phyloP scores from a whole-genome alignment of 1,284 basidiomycete species.

The Boletus mariae region DNA sequence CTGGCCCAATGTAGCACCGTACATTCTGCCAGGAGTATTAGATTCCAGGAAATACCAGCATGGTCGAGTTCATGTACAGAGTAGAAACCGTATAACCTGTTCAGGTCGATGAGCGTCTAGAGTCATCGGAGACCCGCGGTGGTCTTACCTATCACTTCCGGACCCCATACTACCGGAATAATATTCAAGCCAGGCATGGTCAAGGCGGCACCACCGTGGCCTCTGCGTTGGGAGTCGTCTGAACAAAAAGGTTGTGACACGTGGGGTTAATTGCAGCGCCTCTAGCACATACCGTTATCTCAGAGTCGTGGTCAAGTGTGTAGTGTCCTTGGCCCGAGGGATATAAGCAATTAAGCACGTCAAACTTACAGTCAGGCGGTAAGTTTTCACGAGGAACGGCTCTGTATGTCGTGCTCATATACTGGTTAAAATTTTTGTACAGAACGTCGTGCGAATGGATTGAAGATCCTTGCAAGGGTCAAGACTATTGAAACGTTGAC shows the following conservation, averaged over 20 bases:
- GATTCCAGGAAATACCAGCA: neutral
- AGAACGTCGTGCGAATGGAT: too few species aligned
- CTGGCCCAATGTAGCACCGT: neutral
- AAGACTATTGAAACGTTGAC: too few species aligned
- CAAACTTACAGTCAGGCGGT: too few species aligned
- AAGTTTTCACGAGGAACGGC: too few species aligned
- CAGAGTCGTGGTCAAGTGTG: too few species aligned
- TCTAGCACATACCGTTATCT: neutral
- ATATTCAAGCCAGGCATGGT: neutral
- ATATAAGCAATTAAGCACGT: too few species aligned
- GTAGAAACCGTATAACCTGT: conserved; percentile 3
- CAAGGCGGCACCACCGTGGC: too few species aligned
- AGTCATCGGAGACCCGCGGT: neutral
- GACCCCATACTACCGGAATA: neutral
- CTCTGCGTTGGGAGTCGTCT: neutral
- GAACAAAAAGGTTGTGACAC: neutral
- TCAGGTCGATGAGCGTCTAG: neutral
- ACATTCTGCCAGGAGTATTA: neutral
- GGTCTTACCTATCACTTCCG: conserved; percentile 8
- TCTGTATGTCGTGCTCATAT: too few species aligned
- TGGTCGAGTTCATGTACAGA: neutral
- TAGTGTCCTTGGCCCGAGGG: too few species aligned
- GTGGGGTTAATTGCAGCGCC: neutral
- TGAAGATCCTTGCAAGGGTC: too few species aligned
- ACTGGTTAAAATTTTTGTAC: too few species aligned